Conservation (phyloP, 441 rosid species). For the Pelargonium fulgidum region DNA sequence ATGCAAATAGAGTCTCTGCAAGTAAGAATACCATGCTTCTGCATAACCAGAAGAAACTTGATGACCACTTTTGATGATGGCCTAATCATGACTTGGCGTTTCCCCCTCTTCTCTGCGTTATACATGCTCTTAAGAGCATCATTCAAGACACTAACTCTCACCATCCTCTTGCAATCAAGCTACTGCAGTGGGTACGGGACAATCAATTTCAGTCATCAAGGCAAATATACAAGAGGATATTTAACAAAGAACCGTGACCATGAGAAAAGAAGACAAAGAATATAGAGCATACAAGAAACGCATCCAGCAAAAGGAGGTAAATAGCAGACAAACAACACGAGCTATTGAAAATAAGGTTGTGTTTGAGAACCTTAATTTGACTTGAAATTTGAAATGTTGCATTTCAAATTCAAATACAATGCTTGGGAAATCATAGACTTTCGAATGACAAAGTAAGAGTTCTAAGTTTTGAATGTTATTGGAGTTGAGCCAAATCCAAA, state of each 20-base stretch:
- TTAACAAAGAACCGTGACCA: background rate
- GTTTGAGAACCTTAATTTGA: no score
- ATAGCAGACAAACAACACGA: no score
- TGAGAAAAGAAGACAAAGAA: background rate
- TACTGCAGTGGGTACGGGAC: background rate
- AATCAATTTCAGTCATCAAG: background rate
- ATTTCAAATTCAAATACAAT: no score
- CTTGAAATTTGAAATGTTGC: no score
- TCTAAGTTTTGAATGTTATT: no score
- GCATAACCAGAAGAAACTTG: conserved; percentile 27
- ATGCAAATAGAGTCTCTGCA: background rate
- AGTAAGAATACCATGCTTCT: conserved; percentile 24
- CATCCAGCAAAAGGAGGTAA: background rate
- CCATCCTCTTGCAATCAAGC: conserved; percentile 15
- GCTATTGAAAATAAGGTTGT: no score
- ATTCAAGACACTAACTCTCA: conserved; percentile 28
- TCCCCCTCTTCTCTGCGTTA: conserved; percentile 25
- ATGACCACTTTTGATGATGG: conserved; percentile 26
- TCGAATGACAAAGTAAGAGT: no score
- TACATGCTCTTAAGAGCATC: conserved; percentile 31
- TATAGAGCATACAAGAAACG: background rate
- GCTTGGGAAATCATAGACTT: no score
- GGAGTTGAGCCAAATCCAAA: no score
- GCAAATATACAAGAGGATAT: background rate
- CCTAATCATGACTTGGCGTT: conserved; percentile 26